Evolutionary conservation across 2,329 filamentous ascomycete genomes (phyloP), one percentile per base, ranked within the genome.

Genomic region (Rosellinia necatrix): DNA sequence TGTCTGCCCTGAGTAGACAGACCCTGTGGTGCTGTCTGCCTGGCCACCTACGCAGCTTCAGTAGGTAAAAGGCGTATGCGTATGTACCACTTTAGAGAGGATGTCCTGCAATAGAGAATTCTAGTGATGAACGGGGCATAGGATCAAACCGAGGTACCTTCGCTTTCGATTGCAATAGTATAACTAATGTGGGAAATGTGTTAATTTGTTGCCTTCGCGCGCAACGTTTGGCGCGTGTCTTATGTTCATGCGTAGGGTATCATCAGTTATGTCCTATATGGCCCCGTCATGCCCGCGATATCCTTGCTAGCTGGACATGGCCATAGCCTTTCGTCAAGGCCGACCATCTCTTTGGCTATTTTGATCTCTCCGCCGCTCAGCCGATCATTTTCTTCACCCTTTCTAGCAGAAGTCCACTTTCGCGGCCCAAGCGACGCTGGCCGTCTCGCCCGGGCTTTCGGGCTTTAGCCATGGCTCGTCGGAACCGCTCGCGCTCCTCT

Each of bases 371-470:
- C 27, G 49, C 63, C 10, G 7, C 21, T 24, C 76, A 69, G 2
- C 78, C 80, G 59, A 94, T 82, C 72, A 96, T 78, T 70, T 80
- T 86, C 78, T 88, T 87, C 29, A 93, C 88, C 74, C 87, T 90
- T 67, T 91, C 88, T 53, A 96, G 75, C 65, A 96, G 66, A 32
- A 93, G 80, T 29, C 81, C 82, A 66, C 91, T 92, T 78, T 96
- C 91, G 58, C 90, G 81, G 1, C 92, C 92, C 43, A 96, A 72
- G 75, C 91, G 92, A 72, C 88, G 83, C 75, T 89, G 87, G 9
- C 90, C 90, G 71, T 88, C 83, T 30, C 87, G 84, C 10, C 84
- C 84, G 30, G 77, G 78, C 64, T 88, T 87, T 41, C 87, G 79
- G 48, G 92, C 91, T 71, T 87, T 88, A 61, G 89, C 87, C 72